These are phyloP conservation scores for Penicillium taxi DNA, from an alignment of 495 filamentous ascomycete genomes.

Conservation along the genomic window DNA sequence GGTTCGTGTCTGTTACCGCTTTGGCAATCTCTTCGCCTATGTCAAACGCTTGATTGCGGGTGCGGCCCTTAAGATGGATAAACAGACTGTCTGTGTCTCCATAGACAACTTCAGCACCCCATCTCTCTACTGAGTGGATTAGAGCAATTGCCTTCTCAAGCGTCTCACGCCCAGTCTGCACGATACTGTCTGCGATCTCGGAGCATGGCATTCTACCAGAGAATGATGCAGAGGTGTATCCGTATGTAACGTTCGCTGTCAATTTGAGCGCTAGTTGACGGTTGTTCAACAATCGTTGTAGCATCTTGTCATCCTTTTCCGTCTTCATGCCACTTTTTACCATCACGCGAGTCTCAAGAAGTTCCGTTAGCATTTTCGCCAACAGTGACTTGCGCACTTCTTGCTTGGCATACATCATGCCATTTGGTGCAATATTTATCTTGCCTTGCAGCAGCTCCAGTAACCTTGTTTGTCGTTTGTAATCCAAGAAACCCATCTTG, in stretches of 20 bases:
- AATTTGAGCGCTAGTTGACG: conserved; percentile 93
- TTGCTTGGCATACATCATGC: conserved; percentile 87
- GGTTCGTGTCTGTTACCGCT: conserved; percentile 82
- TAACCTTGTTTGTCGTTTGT: conserved; percentile 63
- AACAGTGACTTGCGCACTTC: conserved; percentile 82
- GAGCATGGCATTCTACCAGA: conserved; percentile 96
- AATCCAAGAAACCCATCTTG: conserved; percentile 92
- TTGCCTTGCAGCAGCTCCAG: conserved; percentile 74
- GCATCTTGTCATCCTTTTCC: conserved; percentile 79
- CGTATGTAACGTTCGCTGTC: conserved; percentile 96
- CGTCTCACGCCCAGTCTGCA: conserved; percentile 89
- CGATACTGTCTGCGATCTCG: conserved; percentile 97
- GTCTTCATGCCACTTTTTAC: conserved; percentile 95
- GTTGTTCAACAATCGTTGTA: conserved; percentile 88
- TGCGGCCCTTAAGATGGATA: conserved; percentile 79
- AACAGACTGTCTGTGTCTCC: conserved; percentile 98
- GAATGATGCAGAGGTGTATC: conserved; percentile 92
- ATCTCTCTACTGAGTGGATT: conserved; percentile 77
- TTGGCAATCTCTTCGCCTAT: conserved; percentile 92
- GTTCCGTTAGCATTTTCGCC: conserved; percentile 94
- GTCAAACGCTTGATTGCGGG: conserved; percentile 77
- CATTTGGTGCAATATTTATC: conserved; percentile 92
- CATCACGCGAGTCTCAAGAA: conserved; percentile 95
- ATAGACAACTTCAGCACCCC: conserved; percentile 95
- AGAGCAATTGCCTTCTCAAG: conserved; percentile 88